These are phyloP conservation scores for Leptographium lundbergii DNA, from an alignment of 2,329 filamentous ascomycete genomes.

Conservation along the genomic window DNA sequence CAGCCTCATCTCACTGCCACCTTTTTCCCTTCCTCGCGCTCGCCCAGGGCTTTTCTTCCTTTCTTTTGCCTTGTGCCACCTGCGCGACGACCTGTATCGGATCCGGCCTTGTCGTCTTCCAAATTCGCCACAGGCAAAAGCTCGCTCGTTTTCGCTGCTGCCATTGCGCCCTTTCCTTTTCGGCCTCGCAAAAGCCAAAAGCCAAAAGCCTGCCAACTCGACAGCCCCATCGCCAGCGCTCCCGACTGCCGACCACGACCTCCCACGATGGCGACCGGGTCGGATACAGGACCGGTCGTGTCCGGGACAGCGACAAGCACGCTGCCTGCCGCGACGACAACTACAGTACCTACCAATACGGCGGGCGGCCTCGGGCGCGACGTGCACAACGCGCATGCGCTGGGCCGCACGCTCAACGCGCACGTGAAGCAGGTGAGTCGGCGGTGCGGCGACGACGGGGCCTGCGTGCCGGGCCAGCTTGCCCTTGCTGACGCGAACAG, in stretches of 20 bases:
- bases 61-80: not conserved
- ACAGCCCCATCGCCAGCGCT: not conserved
- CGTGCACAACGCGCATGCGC: slow-evolving; percentile 48
- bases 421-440: slow-evolving; percentile 54
- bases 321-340: not conserved
- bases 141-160: not conserved
- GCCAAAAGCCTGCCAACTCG: not conserved
- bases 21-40: not conserved
- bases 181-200: not conserved
- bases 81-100: no score
- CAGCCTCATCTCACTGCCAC: not conserved
- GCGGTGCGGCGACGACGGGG: no score
- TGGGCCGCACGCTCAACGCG: slow-evolving; percentile 50
- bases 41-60: not conserved
- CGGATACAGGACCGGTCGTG: not conserved
- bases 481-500: slow-evolving; percentile 34
- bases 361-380: slow-evolving; percentile 28
- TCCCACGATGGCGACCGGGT: not conserved
- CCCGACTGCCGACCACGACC: not conserved
- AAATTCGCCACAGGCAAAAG: not conserved
- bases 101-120: not conserved
- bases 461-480: no score
- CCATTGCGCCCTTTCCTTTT: not conserved
- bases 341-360: slow-evolving; percentile 4
- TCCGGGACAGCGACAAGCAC: not conserved